phyloP scores from a whole-genome alignment of 495 filamentous ascomycete species.

The Ascodesmis nigricans region DNA sequence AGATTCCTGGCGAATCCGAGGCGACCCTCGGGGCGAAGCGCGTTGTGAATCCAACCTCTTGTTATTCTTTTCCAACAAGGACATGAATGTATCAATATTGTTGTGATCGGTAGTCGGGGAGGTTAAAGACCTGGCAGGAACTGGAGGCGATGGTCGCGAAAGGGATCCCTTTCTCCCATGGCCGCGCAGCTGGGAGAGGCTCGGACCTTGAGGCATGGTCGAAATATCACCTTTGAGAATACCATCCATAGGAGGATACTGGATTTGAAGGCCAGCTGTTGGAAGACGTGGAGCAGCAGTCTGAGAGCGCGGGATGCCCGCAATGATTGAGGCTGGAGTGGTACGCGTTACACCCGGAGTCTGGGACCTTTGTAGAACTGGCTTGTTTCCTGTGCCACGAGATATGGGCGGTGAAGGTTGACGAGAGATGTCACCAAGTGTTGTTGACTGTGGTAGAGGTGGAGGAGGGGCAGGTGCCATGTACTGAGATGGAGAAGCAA shows the following conservation, averaged over 20 bases:
- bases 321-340: too few species aligned
- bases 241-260: slow-evolving; percentile 37
- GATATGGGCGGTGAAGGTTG: too few species aligned
- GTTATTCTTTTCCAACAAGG: slow-evolving; percentile 22
- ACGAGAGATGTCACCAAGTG: too few species aligned
- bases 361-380: too few species aligned
- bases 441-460: slow-evolving; percentile 34
- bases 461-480: slow-evolving; percentile 24
- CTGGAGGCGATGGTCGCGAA: slow-evolving; percentile 30
- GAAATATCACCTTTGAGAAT: slow-evolving; percentile 27
- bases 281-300: too few species aligned
- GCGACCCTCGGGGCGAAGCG: slow-evolving; percentile 23
- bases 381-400: too few species aligned
- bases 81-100: slow-evolving; percentile 29
- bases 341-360: too few species aligned
- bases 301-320: too few species aligned
- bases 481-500: too few species aligned
- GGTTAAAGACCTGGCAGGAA: slow-evolving; percentile 25
- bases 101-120: slow-evolving; percentile 27
- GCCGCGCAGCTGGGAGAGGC: too few species aligned
- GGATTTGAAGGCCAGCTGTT: slow-evolving; percentile 55
- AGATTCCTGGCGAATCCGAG: slow-evolving; percentile 31
- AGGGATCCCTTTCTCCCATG: slow-evolving; percentile 10
- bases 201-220: too few species aligned
- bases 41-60: slow-evolving; percentile 25